A percentile compares a stretch with the other conserved stretches of the same genome.
These are phyloP conservation scores for Camelina sativa DNA, from an alignment of 345 rosid genomes.

Conservation along the genomic window DNA sequence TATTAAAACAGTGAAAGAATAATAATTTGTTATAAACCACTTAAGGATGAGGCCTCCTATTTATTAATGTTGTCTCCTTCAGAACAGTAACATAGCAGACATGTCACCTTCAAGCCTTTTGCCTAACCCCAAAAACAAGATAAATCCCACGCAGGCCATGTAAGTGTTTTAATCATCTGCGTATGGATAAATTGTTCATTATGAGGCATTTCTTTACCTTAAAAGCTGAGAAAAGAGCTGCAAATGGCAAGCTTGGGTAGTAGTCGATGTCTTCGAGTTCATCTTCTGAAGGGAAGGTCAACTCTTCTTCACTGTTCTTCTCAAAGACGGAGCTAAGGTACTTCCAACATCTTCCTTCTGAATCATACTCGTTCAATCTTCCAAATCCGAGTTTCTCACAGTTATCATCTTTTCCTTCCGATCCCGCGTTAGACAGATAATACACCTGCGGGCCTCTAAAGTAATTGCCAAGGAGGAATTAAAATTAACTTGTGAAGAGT, in stretches of 20 bases:
- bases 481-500: conserved; percentile 14
- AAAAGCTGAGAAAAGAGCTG: conserved; percentile 85
- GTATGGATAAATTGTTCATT: not conserved
- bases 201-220: conserved; percentile 53
- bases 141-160: conserved; percentile 12
- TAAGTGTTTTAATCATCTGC: not conserved
- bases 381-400: conserved; percentile 85
- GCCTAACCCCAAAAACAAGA: conserved; percentile 57
- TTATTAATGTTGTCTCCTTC: conserved; percentile 96
- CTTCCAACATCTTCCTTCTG: conserved; percentile 83
- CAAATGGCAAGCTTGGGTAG: conserved; percentile 92
- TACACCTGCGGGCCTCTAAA: conserved; percentile 75
- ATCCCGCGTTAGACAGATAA: conserved; percentile 64
- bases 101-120: conserved; percentile 78
- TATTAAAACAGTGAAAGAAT: too few relatives aligned
- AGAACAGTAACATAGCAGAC: conserved; percentile 89
- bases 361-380: conserved; percentile 69
- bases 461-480: conserved; percentile 17
- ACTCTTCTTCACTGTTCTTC: conserved; percentile 47
- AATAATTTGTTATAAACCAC: too few relatives aligned
- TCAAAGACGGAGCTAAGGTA: conserved; percentile 71
- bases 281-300: conserved; percentile 63
- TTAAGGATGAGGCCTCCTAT: too few relatives aligned
- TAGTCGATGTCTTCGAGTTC: conserved; percentile 89
- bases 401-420: conserved; percentile 70